Conservation (phyloP, 495 filamentous ascomycete genomes). For the Tuber brumale region DNA sequence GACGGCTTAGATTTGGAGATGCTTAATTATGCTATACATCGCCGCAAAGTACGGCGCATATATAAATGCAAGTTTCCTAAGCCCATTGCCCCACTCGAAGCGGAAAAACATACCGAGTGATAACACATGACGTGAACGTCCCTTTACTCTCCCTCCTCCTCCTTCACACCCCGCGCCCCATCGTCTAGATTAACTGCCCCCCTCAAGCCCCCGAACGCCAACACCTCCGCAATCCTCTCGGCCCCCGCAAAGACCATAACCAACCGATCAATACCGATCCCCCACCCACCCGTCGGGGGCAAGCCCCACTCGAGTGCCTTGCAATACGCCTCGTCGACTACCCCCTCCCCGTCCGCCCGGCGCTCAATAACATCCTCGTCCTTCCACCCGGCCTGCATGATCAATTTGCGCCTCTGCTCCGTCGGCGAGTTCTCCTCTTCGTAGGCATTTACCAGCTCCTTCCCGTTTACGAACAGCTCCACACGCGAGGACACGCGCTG, state of each 20-base stretch:
- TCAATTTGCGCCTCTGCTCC: slow-evolving; percentile 78
- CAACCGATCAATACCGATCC: slow-evolving; percentile 81
- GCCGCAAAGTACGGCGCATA: not conserved
- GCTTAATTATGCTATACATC: not conserved
- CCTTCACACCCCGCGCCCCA: slow-evolving; percentile 17
- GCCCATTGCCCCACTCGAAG: not conserved
- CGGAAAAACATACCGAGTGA: not conserved
- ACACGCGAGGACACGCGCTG: slow-evolving; percentile 63
- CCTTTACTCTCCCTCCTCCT: slow-evolving; percentile 14
- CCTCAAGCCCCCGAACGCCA: slow-evolving; percentile 80
- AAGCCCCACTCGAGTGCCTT: slow-evolving; percentile 77
- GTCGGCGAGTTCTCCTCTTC: slow-evolving; percentile 95
- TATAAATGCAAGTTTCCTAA: not conserved
- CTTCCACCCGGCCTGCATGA: slow-evolving; percentile 48
- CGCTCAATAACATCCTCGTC: slow-evolving; percentile 33
- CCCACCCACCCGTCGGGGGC: slow-evolving; percentile 93
- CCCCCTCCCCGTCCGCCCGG: slow-evolving; percentile 36
- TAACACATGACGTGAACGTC: not conserved
- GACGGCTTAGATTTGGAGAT: not conserved
- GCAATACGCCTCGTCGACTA: slow-evolving; percentile 76
- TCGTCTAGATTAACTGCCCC: slow-evolving; percentile 38
- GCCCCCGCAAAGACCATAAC: slow-evolving; percentile 78
- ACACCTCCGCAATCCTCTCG: slow-evolving; percentile 68
- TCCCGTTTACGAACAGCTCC: slow-evolving; percentile 76
- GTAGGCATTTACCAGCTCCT: slow-evolving; percentile 88